These are phyloP conservation scores for Cyberlindnera xylosilytica DNA, from an alignment of 805 yeast species.

Conservation along the genomic window DNA sequence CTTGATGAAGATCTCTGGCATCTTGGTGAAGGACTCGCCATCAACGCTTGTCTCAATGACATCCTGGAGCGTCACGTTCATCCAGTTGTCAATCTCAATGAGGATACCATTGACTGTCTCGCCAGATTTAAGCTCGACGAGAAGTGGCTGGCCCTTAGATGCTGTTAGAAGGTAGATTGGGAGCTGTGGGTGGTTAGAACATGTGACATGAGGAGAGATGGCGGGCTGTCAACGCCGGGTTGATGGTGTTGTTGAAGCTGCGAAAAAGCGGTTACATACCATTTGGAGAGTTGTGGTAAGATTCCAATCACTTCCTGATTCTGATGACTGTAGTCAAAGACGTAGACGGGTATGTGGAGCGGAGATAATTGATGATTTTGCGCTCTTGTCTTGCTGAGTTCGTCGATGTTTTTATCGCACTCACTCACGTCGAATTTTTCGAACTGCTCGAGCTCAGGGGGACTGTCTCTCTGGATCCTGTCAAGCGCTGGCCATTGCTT, in stretches of 20 bases:
- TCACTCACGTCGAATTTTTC: background rate
- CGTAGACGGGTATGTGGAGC: too few relatives aligned
- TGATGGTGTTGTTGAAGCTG: too few relatives aligned
- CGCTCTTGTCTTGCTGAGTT: background rate
- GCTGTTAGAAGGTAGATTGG: conserved; percentile 90
- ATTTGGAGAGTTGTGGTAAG: background rate
- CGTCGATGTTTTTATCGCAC: background rate
- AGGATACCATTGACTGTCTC: conserved; percentile 84
- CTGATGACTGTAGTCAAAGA: too few relatives aligned
- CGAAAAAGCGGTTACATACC: too few relatives aligned
- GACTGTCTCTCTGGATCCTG: too few relatives aligned
- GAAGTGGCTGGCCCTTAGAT: conserved; percentile 82
- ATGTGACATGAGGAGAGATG: background rate
- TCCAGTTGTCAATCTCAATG: conserved; percentile 88
- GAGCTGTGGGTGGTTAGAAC: conserved; percentile 45
- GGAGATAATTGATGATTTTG: background rate
- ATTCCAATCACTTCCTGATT: too few relatives aligned
- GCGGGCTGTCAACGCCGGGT: background rate
- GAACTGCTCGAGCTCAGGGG: background rate
- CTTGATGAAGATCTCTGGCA: conserved; percentile 75
- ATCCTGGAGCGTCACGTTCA: conserved; percentile 83
- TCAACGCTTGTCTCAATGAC: conserved; percentile 64
- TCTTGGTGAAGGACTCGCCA: conserved; percentile 59
- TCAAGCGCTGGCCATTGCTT: too few relatives aligned
- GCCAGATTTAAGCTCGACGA: conserved; percentile 89